Conservation (phyloP, 768 basidiomycete genomes). For the Suillus sp. region DNA sequence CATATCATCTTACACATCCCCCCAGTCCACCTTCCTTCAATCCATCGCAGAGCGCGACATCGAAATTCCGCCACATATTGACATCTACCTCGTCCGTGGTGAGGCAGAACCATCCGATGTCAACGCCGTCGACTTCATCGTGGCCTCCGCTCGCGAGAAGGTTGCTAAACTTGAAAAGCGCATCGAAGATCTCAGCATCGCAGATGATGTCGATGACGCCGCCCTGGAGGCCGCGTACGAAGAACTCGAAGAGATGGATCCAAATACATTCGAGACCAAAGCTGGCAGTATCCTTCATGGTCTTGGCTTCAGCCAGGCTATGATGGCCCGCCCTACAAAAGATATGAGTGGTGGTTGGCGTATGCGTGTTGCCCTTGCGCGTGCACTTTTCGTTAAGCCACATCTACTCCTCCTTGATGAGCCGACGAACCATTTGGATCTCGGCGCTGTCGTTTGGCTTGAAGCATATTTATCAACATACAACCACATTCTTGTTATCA, state of each 20-base stretch:
- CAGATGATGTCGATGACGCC: slow-evolving; percentile 85
- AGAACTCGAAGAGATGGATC: slow-evolving; percentile 96
- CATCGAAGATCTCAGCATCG: slow-evolving; percentile 91
- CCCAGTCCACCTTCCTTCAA: slow-evolving; percentile 91
- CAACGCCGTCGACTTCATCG: slow-evolving; percentile 97
- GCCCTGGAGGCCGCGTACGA: slow-evolving; percentile 91
- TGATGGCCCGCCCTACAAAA: slow-evolving; percentile 97
- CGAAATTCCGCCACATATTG: slow-evolving; percentile 91
- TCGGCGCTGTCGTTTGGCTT: slow-evolving; percentile 98
- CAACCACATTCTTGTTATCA: slow-evolving; percentile 97
- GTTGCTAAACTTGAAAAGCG: slow-evolving; percentile 90
- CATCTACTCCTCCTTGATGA: slow-evolving; percentile 95
- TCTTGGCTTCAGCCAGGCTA: slow-evolving; percentile 84
- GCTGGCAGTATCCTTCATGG: slow-evolving; percentile 96
- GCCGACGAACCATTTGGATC: slow-evolving; percentile 90
- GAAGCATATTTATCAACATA: slow-evolving; percentile 98
- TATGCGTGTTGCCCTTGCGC: slow-evolving; percentile 96
- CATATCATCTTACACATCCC: slow-evolving; percentile 12
- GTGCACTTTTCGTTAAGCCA: slow-evolving; percentile 95
- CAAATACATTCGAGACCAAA: slow-evolving; percentile 92
- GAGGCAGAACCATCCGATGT: slow-evolving; percentile 95
- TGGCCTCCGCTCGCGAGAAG: slow-evolving; percentile 89
- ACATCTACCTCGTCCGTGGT: slow-evolving; percentile 95
- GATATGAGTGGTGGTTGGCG: slow-evolving; percentile 99
- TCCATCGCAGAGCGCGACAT: slow-evolving; percentile 96